Evolutionary conservation across 2,329 filamentous ascomycete genomes (phyloP).

Genomic region (Xylaria arbuscula): DNA sequence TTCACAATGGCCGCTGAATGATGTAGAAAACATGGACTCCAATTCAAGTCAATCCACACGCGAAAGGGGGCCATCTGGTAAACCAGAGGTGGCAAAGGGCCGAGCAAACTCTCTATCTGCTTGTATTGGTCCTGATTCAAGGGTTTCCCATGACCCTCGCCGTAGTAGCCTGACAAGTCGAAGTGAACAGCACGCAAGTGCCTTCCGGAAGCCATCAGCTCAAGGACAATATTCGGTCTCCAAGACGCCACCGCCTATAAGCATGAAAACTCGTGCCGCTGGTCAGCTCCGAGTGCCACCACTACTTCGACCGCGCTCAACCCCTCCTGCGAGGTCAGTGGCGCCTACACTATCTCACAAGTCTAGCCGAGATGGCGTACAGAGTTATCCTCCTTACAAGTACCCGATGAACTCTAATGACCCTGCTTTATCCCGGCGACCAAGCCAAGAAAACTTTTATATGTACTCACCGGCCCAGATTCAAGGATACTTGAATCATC

Average conservation of each 20-base stretch:
- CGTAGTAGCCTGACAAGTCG: slow-evolving; percentile 21
- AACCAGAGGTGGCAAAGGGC: not conserved
- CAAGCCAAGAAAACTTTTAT: slow-evolving; percentile 41
- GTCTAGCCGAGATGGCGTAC: slow-evolving; percentile 49
- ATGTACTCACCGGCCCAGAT: slow-evolving; percentile 25
- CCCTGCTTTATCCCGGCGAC: slow-evolving; percentile 28
- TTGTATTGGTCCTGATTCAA: not conserved
- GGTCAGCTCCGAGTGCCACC: slow-evolving; percentile 51
- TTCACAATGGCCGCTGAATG: not conserved
- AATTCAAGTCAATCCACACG: slow-evolving; percentile 13
- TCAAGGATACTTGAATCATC: slow-evolving; percentile 33
- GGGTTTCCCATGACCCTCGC: slow-evolving; percentile 7
- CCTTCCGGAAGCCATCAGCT: slow-evolving; percentile 34
- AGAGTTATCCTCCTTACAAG: slow-evolving; percentile 38
- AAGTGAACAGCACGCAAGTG: slow-evolving; percentile 34
- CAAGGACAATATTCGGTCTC: slow-evolving; percentile 43
- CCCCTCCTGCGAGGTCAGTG: slow-evolving; percentile 44
- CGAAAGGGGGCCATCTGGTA: slow-evolving; percentile 3
- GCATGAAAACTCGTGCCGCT: slow-evolving; percentile 56
- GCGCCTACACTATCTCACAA: slow-evolving; percentile 44
- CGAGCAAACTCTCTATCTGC: slow-evolving; percentile 33
- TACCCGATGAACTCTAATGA: slow-evolving; percentile 24
- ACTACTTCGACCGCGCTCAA: slow-evolving; percentile 53
- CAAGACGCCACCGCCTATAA: slow-evolving; percentile 56
- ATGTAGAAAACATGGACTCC: not conserved